Conservation (phyloP, 2,329 filamentous ascomycete genomes). For the Diplodia seriata region DNA sequence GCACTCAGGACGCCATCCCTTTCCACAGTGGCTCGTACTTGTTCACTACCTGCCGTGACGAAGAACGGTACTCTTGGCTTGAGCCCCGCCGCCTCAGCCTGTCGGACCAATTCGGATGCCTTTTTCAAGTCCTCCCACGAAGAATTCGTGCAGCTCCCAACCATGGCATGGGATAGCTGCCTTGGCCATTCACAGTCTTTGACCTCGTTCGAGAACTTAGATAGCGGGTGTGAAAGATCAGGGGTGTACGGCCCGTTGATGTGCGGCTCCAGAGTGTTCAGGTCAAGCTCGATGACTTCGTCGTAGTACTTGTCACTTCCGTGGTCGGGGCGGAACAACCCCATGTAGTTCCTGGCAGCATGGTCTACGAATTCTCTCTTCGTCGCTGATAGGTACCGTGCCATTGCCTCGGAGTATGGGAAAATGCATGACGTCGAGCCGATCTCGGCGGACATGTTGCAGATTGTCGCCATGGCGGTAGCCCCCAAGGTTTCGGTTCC, state of each 20-base stretch:
- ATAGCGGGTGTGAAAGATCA: slow-evolving; percentile 45
- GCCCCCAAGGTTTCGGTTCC: slow-evolving; percentile 44
- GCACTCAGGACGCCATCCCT: slow-evolving; percentile 41
- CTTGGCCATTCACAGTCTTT: slow-evolving; percentile 43
- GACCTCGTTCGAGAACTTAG: slow-evolving; percentile 41
- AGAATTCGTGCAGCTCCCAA: slow-evolving; percentile 49
- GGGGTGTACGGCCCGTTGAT: slow-evolving; percentile 49
- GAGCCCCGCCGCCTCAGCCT: slow-evolving; percentile 44
- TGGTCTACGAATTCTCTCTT: slow-evolving; percentile 39
- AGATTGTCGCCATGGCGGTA: slow-evolving; percentile 50
- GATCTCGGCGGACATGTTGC: slow-evolving; percentile 50
- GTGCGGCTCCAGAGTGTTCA: slow-evolving; percentile 45
- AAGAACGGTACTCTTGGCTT: slow-evolving; percentile 43
- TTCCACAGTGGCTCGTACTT: slow-evolving; percentile 45
- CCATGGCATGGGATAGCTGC: slow-evolving; percentile 42
- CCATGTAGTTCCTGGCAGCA: slow-evolving; percentile 37
- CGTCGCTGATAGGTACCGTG: slow-evolving; percentile 44
- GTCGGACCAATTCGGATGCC: slow-evolving; percentile 40
- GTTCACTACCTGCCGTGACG: slow-evolving; percentile 46
- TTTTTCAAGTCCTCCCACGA: slow-evolving; percentile 49
- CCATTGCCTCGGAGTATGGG: slow-evolving; percentile 46
- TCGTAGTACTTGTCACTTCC: slow-evolving; percentile 46
- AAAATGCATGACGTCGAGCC: slow-evolving; percentile 50
- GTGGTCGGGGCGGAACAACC: slow-evolving; percentile 40
- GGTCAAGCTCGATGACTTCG: slow-evolving; percentile 47